Base-by-base conservation (phyloP, 2,329 filamentous ascomycete genomes). In the Zymoseptoria tritici region DNA sequence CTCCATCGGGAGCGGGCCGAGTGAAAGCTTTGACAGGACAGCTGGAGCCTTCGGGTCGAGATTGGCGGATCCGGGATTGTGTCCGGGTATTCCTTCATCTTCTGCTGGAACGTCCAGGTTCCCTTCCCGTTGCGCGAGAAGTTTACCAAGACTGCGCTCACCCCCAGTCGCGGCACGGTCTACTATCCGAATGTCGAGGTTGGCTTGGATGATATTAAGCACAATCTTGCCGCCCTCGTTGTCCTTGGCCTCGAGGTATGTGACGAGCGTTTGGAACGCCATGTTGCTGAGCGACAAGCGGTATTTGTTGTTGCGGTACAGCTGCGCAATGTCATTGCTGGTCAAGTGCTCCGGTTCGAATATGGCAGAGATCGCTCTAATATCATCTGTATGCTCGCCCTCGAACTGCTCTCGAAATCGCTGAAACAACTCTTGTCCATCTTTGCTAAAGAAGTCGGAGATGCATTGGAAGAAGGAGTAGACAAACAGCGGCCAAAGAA, bases 401-500 rank as follows among this genome's bases (percentile, higher is more conserved):
- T 91, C 85, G 68, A 97, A 97, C 24, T 78, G 72, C 57, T 85
- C 76, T 57, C 85, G 85, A 69, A 90, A 85, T 4, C 82, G 79
- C 26, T 84, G 81, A 62, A 95, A 86, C 70, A 96, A 93, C 1
- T 81, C 78, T 65, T 89, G 86, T 13, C 87, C 85, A 60, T 96
- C 90, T 49, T 84, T 83, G 1, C 83, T 78, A 67, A 88, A 91
- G 64, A 85, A 85, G 61, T 90, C 84, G 36, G 80, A 80, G 26
- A 95, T 83, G 58, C 97, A 83, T 59, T 90, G 86, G 24, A 99
- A 79, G 71, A 89, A 97, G 0, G 90, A 94, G 75, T 99, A 96
- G 55, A 97, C 89, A 70, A 97, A 97, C 0, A 95, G 78, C 0
- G 94, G 94, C 91, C 94, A 99, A 16, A 96, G 78, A 3, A 97